Conservation (phyloP, 306 rosid genomes). For the Parietaria judaica region DNA sequence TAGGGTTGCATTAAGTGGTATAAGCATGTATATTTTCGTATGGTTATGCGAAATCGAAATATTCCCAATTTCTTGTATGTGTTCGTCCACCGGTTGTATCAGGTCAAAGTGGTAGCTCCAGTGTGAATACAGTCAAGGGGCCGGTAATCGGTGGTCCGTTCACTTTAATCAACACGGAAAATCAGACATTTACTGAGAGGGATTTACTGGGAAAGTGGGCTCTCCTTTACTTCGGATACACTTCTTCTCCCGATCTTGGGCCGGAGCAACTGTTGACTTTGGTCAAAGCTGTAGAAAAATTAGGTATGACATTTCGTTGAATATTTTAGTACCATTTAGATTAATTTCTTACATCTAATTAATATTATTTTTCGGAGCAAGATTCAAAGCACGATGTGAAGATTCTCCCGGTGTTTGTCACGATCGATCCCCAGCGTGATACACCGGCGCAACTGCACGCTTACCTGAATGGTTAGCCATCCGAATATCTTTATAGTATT, state of each 20-base stretch:
- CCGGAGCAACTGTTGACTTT: constrained; percentile 68
- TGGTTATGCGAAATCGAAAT: neutral
- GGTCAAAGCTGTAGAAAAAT: constrained; percentile 49
- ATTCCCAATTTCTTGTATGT: constrained; percentile 6
- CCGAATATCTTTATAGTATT: neutral
- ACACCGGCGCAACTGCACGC: constrained; percentile 62
- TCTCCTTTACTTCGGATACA: constrained; percentile 82
- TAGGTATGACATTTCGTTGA: constrained; percentile 44
- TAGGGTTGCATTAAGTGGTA: no score
- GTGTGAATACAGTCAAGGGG: constrained; percentile 30
- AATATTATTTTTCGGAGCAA: constrained; percentile 25
- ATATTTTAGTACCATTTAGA: neutral
- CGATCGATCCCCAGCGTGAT: constrained; percentile 91
- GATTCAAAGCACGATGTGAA: constrained; percentile 46
- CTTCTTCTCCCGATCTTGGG: constrained; percentile 90
- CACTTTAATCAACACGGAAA: constrained; percentile 57
- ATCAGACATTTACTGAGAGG: constrained; percentile 44
- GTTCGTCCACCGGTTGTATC: constrained; percentile 22
- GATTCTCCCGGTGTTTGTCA: constrained; percentile 76
- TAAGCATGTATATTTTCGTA: neutral
- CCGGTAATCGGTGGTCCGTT: constrained; percentile 89
- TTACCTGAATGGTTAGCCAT: constrained; percentile 68
- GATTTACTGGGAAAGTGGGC: constrained; percentile 70
- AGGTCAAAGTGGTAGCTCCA: constrained; percentile 43
- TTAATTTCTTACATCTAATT: constrained; percentile 15